Percentiles rank a stretch among this genome's conserved stretches.
These are phyloP conservation scores for Micractinium conductrix DNA, from an alignment of 139 green algal genomes.

Conservation along the genomic window DNA sequence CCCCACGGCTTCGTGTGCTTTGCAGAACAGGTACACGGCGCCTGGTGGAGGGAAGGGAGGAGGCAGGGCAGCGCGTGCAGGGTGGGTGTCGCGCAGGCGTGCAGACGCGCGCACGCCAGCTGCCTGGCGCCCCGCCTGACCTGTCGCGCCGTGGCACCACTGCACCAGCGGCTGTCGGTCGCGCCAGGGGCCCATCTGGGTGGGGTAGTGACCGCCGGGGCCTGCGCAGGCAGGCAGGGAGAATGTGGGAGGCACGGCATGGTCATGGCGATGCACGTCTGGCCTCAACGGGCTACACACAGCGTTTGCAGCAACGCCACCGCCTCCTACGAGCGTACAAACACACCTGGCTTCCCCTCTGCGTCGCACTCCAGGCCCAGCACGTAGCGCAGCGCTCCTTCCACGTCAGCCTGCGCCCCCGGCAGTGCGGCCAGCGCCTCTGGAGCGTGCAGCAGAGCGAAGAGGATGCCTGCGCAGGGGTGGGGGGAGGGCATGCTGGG, in stretches of 20 bases:
- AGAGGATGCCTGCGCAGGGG: slow-evolving; percentile 42
- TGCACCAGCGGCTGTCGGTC: slow-evolving; percentile 44
- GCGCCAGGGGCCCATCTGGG: slow-evolving; percentile 24
- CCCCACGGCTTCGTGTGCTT: slow-evolving; percentile 37
- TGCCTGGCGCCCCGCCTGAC: background rate
- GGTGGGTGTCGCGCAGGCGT: background rate
- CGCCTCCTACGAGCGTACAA: background rate
- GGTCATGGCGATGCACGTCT: too few species aligned
- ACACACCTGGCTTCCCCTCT: background rate
- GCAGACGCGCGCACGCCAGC: background rate
- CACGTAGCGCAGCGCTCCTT: slow-evolving; percentile 35
- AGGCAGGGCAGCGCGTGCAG: too few species aligned
- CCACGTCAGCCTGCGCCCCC: slow-evolving; percentile 1
- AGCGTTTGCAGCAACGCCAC: too few species aligned
- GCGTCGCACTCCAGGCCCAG: slow-evolving; percentile 36
- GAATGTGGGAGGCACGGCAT: background rate
- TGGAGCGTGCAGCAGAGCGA: slow-evolving; percentile 39
- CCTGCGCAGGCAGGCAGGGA: slow-evolving; percentile 2
- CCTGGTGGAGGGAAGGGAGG: background rate
- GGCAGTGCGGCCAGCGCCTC: background rate
- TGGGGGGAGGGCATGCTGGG: background rate
- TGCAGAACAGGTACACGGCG: slow-evolving; percentile 51
- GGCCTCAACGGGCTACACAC: too few species aligned
- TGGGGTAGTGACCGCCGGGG: slow-evolving; percentile 39
- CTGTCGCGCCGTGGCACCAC: slow-evolving; percentile 52